These are phyloP conservation scores for Hibiscus syriacus DNA, from an alignment of 345 rosid species.

Conservation along the genomic window DNA sequence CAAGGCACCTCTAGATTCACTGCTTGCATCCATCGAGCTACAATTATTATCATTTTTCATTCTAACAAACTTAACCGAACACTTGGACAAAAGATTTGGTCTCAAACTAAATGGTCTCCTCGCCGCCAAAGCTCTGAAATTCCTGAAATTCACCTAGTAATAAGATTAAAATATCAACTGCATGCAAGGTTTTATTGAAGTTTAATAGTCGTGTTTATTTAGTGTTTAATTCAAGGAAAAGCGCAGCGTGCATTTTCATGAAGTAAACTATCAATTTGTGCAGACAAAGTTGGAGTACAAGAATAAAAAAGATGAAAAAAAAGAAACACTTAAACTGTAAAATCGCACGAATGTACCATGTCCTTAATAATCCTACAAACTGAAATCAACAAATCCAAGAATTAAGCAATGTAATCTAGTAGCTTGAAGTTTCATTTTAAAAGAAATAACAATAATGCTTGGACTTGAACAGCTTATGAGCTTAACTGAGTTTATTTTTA, in stretches of 20 bases:
- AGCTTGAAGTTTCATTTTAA: too few species aligned
- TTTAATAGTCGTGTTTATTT: neutral
- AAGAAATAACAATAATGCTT: neutral
- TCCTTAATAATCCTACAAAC: too few species aligned
- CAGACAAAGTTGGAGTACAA: neutral
- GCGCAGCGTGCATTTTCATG: neutral
- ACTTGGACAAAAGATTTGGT: slow-evolving; percentile 17
- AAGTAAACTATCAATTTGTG: neutral
- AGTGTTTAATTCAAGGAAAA: neutral
- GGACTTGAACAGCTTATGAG: neutral
- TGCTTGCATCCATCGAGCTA: slow-evolving; percentile 10
- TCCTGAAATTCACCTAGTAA: slow-evolving; percentile 22
- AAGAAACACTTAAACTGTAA: neutral
- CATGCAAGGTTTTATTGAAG: neutral
- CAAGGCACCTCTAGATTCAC: slow-evolving; percentile 66
- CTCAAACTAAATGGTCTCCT: slow-evolving; percentile 21
- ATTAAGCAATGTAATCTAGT: too few species aligned
- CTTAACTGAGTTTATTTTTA: too few species aligned
- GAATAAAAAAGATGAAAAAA: neutral
- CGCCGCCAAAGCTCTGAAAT: slow-evolving; percentile 25
- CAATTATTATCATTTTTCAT: slow-evolving; percentile 33
- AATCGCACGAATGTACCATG: too few species aligned
- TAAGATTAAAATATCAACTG: neutral
- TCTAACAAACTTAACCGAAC: slow-evolving; percentile 20
- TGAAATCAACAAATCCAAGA: too few species aligned